A percentile compares a stretch with the other conserved stretches of the same genome.
Conservation (phyloP, 2,329 filamentous ascomycete species). For the Alternaria atra region DNA sequence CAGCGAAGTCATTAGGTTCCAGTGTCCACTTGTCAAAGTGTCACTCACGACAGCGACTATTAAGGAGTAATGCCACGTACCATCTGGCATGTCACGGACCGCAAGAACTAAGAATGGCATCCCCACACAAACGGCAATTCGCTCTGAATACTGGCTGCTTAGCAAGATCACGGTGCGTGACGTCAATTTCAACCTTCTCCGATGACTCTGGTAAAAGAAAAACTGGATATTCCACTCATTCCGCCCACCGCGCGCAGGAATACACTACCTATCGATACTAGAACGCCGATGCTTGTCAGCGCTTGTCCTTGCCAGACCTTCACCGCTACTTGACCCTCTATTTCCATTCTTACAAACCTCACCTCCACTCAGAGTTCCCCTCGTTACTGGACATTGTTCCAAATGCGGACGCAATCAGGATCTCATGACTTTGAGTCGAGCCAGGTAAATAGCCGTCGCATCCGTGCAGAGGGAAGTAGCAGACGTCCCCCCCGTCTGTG, state of each 20-base stretch:
- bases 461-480: conserved; percentile 10
- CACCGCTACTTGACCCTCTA: conserved; percentile 19
- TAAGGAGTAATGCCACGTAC: conserved; percentile 16
- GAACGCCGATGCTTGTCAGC: background rate
- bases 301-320: conserved; percentile 4
- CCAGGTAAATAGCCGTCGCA: conserved; percentile 25
- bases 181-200: conserved; percentile 24
- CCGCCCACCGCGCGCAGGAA: conserved; percentile 1
- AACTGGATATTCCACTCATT: conserved; percentile 6
- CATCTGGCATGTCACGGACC: conserved; percentile 15
- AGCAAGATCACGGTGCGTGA: conserved; percentile 34
- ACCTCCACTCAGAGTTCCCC: background rate
- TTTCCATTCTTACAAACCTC: background rate
- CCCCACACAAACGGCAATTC: conserved; percentile 32
- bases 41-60: conserved; percentile 8
- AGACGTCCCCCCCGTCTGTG: conserved; percentile 12
- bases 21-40: conserved; percentile 5
- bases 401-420: conserved; percentile 6
- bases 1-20: background rate
- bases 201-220: conserved; percentile 10
- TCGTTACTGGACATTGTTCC: conserved; percentile 1
- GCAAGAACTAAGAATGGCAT: conserved; percentile 17
- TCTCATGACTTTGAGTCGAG: conserved; percentile 9
- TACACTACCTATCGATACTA: conserved; percentile 9
- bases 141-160: conserved; percentile 7